These are phyloP conservation scores for Schwanniomyces polymorphus DNA, from an alignment of 805 yeast genomes.

Conservation along the genomic window DNA sequence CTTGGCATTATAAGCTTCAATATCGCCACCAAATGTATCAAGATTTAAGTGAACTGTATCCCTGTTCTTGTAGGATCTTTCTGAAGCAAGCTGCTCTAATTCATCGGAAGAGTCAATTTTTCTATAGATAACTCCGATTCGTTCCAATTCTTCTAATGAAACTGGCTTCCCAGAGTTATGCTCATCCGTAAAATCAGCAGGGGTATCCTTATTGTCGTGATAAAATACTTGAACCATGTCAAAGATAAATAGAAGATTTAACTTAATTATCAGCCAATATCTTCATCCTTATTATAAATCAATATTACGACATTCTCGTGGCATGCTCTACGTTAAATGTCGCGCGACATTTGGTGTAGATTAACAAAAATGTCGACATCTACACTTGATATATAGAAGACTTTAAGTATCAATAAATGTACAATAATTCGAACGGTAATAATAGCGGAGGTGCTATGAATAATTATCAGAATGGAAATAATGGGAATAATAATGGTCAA, in stretches of 20 bases:
- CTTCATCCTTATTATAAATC: not conserved
- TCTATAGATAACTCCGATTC: conserved; percentile 70
- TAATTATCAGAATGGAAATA: conserved; percentile 1
- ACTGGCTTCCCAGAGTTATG: conserved; percentile 72
- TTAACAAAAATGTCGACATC: not conserved
- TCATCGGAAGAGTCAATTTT: conserved; percentile 48
- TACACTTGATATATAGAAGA: not conserved
- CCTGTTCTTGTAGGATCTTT: conserved; percentile 76
- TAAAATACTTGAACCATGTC: conserved; percentile 49
- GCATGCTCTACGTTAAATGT: not conserved
- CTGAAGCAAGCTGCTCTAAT: conserved; percentile 65
- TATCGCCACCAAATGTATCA: conserved; percentile 59
- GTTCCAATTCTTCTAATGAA: conserved; percentile 45
- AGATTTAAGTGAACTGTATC: conserved; percentile 67
- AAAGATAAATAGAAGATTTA: not conserved
- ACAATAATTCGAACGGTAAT: conserved; percentile 5
- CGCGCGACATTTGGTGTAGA: conserved; percentile 1
- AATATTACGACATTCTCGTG: conserved; percentile 5
- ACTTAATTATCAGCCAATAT: not conserved
- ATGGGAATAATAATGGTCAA: conserved; percentile 1
- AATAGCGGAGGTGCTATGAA: not conserved
- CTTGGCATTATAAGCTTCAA: conserved; percentile 56
- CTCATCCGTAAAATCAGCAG: conserved; percentile 60
- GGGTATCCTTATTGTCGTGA: conserved; percentile 60
- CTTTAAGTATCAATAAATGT: conserved; percentile 2